Evolutionary conservation across 805 yeast genomes (phyloP), one percentile per base, ranked within the genome.

Genomic region (Saccharomycopsis selenospora): DNA sequence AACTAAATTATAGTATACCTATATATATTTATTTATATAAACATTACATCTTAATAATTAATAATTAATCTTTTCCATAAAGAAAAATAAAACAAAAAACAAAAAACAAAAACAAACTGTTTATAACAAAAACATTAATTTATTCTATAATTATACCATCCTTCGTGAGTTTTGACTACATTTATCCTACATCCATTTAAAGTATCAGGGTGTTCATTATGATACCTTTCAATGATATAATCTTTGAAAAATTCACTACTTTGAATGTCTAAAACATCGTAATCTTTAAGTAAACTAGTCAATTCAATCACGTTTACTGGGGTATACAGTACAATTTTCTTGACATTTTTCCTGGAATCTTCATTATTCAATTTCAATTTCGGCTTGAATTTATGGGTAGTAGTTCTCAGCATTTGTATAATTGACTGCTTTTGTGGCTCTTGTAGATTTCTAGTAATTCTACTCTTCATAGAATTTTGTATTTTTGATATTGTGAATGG

Each of bases 401-500:
- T n/a, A n/a, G n/a, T n/a, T n/a, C n/a, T n/a, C n/a, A n/a, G n/a
- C n/a, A n/a, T n/a, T n/a, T n/a, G n/a, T n/a, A n/a, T n/a, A n/a
- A n/a, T n/a, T n/a, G n/a, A n/a, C n/a, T n/a, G n/a, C n/a, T n/a
- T n/a, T n/a, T n/a, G n/a, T n/a, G n/a, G n/a, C n/a, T n/a, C n/a
- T n/a, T n/a, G n/a, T n/a, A n/a, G n/a, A n/a, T n/a, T n/a, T n/a
- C n/a, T n/a, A n/a, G n/a, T n/a, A n/a, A n/a, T n/a, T n/a, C n/a
- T n/a, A n/a, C n/a, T n/a, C n/a, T n/a, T 20, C 14, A 22, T 40
- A 10, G 27, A 22, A 23, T 7, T 4, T 5, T 43, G 20, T 48
- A 55, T 42, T 42, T 60, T 60, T 1, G 57, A 22, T 3, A 54
- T 41, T 1, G 52, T 49, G 52, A 59, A 59, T 0, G 65, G 62